Evolutionary conservation across 257 asterid genomes (phyloP), one percentile per base, ranked within the genome.

Genomic region (Scutellaria barbata): DNA sequence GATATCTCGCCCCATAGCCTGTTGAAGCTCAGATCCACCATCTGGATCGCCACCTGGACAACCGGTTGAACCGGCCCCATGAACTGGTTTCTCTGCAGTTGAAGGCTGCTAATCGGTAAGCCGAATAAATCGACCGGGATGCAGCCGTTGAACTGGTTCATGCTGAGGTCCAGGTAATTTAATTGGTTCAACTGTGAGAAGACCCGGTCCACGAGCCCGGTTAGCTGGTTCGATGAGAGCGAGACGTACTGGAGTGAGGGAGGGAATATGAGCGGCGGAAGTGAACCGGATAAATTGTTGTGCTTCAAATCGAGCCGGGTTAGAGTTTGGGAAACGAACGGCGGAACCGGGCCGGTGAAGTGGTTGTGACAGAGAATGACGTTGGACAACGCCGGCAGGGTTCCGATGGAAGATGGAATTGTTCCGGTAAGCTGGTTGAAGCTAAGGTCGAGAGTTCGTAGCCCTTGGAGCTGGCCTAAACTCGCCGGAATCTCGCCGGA

Each of bases 11-110:
- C 99, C 11, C 82, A 89, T 2, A 94, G 66, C 74, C 92, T 85
- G 88, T 94, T 94, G 76, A 68, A 92, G 75, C 99, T 94, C 16
- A 94, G 91, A 67, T 94, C 99, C 0, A 94, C 86, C 16, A 84
- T 82, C 8, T 88, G 83, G 30, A 91, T 94, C 0, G 60, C 45
- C 7, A 94, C 98, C 54, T 81, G 84, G 22, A 17, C 80, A 1
- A 5, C 69, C 46, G 99, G 99, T 9, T 63, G 77, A 17, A 92
- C 86, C 66, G 87, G 85, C 0, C 99, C 96, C 50, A 74, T 78
- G 59, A 94, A 84, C 73, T 77, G 85, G 76, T 94, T 94, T 41
- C 98, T 75, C 73, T 94, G 96, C 20, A 91, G 77, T 37, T 94
- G 98, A 43, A 94, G 96, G 73, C 72, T 87, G 5, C 83, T 68